These are phyloP conservation scores for Colletotrichum spinosum DNA, from an alignment of 2,329 filamentous ascomycete genomes.

Conservation along the genomic window DNA sequence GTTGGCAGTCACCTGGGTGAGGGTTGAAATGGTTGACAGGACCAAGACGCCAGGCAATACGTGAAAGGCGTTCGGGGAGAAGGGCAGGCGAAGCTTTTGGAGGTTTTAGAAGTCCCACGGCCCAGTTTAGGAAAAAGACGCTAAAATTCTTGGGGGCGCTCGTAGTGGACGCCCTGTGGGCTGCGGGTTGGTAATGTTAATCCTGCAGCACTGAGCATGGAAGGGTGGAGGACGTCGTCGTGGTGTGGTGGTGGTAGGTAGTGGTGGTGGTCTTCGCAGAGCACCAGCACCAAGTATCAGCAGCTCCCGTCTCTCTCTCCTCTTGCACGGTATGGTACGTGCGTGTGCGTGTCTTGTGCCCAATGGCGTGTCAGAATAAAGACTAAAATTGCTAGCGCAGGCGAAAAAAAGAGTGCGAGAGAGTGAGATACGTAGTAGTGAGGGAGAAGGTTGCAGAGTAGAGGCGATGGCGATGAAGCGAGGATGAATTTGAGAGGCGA, in stretches of 20 bases:
- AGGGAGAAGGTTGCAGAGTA: neutral
- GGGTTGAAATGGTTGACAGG: slow-evolving; percentile 18
- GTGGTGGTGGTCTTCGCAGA: no score
- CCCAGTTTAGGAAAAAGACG: slow-evolving; percentile 27
- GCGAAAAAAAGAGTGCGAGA: slow-evolving; percentile 8
- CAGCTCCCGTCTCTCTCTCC: slow-evolving; percentile 3
- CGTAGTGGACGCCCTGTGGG: slow-evolving; percentile 33
- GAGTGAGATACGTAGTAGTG: no score
- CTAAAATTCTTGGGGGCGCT: slow-evolving; percentile 24
- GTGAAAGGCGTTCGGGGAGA: slow-evolving; percentile 16
- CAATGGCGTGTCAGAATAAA: slow-evolving; percentile 31
- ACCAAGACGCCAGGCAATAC: neutral
- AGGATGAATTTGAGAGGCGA: neutral
- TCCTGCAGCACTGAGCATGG: slow-evolving; percentile 9
- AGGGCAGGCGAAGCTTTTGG: slow-evolving; percentile 35
- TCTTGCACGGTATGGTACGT: slow-evolving; percentile 9
- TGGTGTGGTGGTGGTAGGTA: no score
- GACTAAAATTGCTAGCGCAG: slow-evolving; percentile 24
- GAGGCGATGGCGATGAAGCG: neutral
- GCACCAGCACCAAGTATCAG: neutral
- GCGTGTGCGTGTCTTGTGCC: slow-evolving; percentile 13
- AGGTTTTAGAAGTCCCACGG: slow-evolving; percentile 30
- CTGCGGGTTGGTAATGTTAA: slow-evolving; percentile 33
- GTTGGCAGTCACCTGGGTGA: slow-evolving; percentile 5
- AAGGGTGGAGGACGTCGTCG: neutral